These are phyloP conservation scores for Buxus sempervirens DNA, from an alignment of 164 flowering plant species.

Conservation along the genomic window DNA sequence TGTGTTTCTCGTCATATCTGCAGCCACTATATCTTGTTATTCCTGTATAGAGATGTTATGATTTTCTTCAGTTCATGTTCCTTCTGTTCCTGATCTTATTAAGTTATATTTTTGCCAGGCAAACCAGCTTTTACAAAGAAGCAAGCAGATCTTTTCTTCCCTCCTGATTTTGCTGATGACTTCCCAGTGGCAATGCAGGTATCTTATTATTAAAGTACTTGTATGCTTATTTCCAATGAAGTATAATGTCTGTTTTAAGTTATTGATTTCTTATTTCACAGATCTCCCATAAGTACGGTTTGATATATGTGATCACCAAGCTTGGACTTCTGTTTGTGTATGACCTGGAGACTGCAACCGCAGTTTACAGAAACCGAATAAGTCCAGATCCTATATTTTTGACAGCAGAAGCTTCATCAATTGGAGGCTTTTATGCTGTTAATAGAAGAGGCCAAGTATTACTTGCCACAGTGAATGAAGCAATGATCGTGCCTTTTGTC, in stretches of 20 bases:
- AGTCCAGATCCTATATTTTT: slow-evolving; percentile 99
- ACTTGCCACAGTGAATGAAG: slow-evolving; percentile 93
- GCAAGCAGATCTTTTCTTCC: slow-evolving; percentile 98
- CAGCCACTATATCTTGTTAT: not conserved
- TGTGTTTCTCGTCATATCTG: not conserved
- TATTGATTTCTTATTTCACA: slow-evolving; percentile 33
- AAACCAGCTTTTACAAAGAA: slow-evolving; percentile 89
- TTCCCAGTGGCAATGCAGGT: slow-evolving; percentile 99
- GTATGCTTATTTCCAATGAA: not conserved
- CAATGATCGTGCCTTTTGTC: slow-evolving; percentile 89
- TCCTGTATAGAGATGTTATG: not conserved
- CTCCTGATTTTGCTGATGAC: slow-evolving; percentile 99
- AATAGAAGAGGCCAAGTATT: slow-evolving; percentile 96
- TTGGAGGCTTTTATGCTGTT: slow-evolving; percentile 95
- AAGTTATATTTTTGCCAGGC: slow-evolving; percentile 42
- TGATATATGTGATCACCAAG: slow-evolving; percentile 96
- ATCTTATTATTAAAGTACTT: not conserved
- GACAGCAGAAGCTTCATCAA: slow-evolving; percentile 92
- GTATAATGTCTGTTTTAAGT: slow-evolving; percentile 11
- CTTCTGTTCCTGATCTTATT: not conserved
- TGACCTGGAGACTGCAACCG: slow-evolving; percentile 93
- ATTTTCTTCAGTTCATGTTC: not conserved
- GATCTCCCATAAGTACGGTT: slow-evolving; percentile 84
- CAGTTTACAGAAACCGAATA: slow-evolving; percentile 93
- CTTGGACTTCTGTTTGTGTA: slow-evolving; percentile 98